phyloP scores from a whole-genome alignment of 164 flowering plant genomes.

The Liriodendron chinense region DNA sequence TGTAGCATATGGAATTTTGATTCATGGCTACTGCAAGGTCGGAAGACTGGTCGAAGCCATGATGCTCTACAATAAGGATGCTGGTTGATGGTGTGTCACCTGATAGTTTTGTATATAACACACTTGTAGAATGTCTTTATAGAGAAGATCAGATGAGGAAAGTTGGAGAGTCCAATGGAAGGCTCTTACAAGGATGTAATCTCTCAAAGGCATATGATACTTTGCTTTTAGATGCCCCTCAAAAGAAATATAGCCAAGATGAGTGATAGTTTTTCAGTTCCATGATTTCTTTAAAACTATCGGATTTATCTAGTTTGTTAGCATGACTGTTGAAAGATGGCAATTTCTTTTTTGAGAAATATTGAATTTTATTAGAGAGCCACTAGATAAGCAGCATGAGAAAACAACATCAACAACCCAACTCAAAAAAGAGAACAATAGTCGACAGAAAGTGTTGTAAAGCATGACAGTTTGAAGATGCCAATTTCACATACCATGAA shows the following conservation, averaged over 20 bases:
- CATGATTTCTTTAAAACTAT: not conserved
- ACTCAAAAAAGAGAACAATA: no score
- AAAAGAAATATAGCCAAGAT: not conserved
- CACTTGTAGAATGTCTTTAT: conserved; percentile 17
- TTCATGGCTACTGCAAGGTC: conserved; percentile 39
- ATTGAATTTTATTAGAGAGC: no score
- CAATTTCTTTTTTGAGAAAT: not conserved
- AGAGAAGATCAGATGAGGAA: not conserved
- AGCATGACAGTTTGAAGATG: not conserved
- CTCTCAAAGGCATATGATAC: not conserved
- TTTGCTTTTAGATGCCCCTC: not conserved
- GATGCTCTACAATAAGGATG: conserved; percentile 36
- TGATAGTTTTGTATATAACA: conserved; percentile 29
- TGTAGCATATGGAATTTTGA: conserved; percentile 48
- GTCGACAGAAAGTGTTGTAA: no score
- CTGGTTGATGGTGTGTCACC: conserved; percentile 34
- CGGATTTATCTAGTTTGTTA: not conserved
- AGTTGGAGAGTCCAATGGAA: not conserved
- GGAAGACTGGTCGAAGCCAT: conserved; percentile 42
- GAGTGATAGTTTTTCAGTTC: not conserved
- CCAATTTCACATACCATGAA: not conserved
- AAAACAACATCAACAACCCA: no score
- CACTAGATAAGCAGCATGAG: no score
- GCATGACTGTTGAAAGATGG: not conserved
- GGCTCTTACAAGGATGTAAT: not conserved